Base-by-base conservation (phyloP, 345 rosid species). In the Brassica rapa region DNA sequence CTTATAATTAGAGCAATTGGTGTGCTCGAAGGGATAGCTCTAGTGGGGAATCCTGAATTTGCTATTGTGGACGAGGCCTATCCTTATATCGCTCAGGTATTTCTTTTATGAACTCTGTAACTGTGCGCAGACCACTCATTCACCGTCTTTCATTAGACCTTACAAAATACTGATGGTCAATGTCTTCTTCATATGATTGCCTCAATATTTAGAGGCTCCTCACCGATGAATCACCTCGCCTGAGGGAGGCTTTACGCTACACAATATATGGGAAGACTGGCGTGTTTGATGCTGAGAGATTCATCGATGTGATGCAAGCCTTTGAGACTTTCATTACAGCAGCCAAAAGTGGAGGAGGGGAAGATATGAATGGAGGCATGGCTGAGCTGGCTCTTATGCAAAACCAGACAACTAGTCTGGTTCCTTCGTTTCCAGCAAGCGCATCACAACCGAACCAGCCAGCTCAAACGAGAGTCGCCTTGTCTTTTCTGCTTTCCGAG, bases 331-430 rank as follows among this genome's bases (percentile, higher is more conserved):
- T 94, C 86, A 92, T 92, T 57, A 86, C 90, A 66, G 97, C 95
- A 66, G 98, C 97, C 75, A 94, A 91, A 90, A 92, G 98, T 87
- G 98, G 98, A 35, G 97, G 97, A 37, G 98, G 98, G 73, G 97
- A 90, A 84, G 79, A 75, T 70, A 68, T 94, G 89, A 94, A 86
- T 59, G 97, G 97, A 70, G 78, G 86, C 69, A 94, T 94, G 98
- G 97, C 95, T n/a, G 97, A 85, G 78, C 86, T 94, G 21, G 98
- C 97, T 70, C 75, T 90, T 77, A 8, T 90, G 68, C 89, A 83
- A 78, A 84, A 43, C 77, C 89, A 82, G 79, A 76, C 81, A 23
- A 75, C 62, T 75, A 66, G 68, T 35, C 35, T 68, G 16, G 25
- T 73, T 66, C 87, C 97, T 61, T 78, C 68, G 68, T 79, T 90